phyloP scores from a whole-genome alignment of 108 stramenopile genomes.

The Nitzschia palea region DNA sequence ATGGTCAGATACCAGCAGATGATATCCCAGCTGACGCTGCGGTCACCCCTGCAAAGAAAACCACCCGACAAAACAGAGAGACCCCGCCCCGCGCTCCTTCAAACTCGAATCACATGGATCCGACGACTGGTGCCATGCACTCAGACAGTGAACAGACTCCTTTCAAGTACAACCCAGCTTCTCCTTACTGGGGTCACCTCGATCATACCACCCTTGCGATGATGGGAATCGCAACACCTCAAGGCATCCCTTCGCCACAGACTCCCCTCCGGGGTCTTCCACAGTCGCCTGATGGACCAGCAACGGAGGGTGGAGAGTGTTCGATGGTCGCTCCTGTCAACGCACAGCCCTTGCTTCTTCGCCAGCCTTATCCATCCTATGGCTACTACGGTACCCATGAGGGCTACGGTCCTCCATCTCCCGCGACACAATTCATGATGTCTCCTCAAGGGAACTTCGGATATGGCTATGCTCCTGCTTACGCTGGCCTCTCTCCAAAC shows the following conservation, averaged over 20 bases:
- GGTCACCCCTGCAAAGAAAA: background rate
- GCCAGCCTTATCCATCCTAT: constrained; percentile 33
- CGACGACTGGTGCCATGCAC: background rate
- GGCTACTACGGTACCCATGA: constrained; percentile 30
- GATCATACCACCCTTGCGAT: constrained; percentile 44
- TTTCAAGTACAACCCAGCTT: constrained; percentile 32
- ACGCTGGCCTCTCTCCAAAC: constrained; percentile 14
- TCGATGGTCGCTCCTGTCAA: constrained; percentile 15
- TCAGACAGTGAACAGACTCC: constrained; percentile 31
- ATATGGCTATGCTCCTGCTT: constrained; percentile 39
- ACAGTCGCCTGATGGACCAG: constrained; percentile 6
- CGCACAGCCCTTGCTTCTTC: constrained; percentile 45
- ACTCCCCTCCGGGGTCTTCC: constrained; percentile 18
- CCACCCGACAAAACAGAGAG: background rate
- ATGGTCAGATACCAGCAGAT: background rate
- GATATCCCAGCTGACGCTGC: too few species aligned
- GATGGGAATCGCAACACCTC: constrained; percentile 49
- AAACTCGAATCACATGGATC: background rate
- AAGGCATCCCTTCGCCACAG: constrained; percentile 14
- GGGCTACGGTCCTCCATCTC: constrained; percentile 52
- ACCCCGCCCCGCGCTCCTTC: background rate
- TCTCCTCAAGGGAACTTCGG: constrained; percentile 44
- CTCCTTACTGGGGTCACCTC: constrained; percentile 62
- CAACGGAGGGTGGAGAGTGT: constrained; percentile 1
- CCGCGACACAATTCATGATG: constrained; percentile 70